Conservation (phyloP, 352 stramenopile genomes). For the Discostella stelligera region DNA sequence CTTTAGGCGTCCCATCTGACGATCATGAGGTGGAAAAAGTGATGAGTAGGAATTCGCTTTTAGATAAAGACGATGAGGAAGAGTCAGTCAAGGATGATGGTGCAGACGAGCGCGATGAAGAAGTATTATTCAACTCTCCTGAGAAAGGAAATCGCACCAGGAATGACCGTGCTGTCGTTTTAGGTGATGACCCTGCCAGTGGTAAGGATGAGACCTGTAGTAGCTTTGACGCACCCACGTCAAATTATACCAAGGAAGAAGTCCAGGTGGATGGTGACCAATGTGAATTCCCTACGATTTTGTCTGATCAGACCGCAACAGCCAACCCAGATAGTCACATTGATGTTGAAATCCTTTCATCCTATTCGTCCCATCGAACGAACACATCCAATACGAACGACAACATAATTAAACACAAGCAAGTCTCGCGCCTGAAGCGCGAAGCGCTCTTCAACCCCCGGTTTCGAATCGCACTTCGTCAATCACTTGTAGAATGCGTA, state of each 20-base stretch:
- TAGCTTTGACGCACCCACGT: neutral
- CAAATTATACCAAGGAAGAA: neutral
- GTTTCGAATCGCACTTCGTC: constrained; percentile 35
- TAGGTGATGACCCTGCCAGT: constrained; percentile 7
- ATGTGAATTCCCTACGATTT: neutral
- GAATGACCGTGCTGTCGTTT: neutral
- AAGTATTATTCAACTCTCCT: constrained; percentile 31
- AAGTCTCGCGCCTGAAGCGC: constrained; percentile 21
- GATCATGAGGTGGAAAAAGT: constrained; percentile 12
- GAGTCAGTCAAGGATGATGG: constrained; percentile 5
- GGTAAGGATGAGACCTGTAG: neutral
- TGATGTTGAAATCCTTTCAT: constrained; percentile 28
- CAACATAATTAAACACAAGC: constrained; percentile 9
- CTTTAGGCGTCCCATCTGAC: neutral
- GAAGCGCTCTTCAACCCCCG: constrained; percentile 32
- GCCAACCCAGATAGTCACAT: constrained; percentile 1
- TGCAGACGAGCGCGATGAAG: constrained; percentile 27
- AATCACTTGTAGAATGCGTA: constrained; percentile 41
- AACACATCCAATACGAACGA: constrained; percentile 14
- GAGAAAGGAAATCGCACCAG: constrained; percentile 3
- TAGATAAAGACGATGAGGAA: constrained; percentile 35
- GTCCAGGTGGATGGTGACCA: neutral
- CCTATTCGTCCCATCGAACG: constrained; percentile 38
- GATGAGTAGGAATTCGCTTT: constrained; percentile 35
- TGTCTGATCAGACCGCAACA: neutral